A percentile compares a stretch with the other conserved stretches of the same genome.
These are phyloP conservation scores for Selaginella tamariscina DNA, from an alignment of 75 land plant species.

Conservation along the genomic window DNA sequence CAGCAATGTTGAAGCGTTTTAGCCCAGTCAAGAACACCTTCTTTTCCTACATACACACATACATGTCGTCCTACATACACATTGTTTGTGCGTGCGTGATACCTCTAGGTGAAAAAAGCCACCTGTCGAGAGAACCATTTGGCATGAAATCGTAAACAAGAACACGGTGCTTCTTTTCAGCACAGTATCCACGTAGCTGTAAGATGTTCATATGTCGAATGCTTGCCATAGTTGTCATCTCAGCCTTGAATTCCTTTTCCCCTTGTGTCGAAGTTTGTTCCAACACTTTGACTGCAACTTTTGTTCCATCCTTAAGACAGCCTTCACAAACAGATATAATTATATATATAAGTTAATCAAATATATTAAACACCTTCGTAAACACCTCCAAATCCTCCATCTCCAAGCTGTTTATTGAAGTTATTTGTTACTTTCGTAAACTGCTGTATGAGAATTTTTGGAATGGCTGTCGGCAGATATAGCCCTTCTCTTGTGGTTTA, in stretches of 20 bases:
- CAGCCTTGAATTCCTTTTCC: slow-evolving; percentile 10
- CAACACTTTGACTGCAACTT: not conserved
- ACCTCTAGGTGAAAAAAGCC: not conserved
- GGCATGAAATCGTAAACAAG: slow-evolving; percentile 12
- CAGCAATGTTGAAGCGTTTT: slow-evolving; percentile 1
- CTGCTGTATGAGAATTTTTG: slow-evolving; percentile 7
- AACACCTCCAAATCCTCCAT: slow-evolving; percentile 9
- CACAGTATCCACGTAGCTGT: not conserved
- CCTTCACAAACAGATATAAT: slow-evolving; percentile 4
- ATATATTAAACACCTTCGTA: slow-evolving; percentile 4
- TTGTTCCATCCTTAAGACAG: not conserved
- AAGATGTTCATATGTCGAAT: slow-evolving; percentile 2
- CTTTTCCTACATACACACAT: not conserved
- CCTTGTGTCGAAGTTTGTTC: slow-evolving; percentile 3
- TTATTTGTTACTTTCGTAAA: not conserved
- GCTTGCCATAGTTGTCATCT: slow-evolving; percentile 5
- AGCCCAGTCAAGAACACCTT: not conserved
- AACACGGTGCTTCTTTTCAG: not conserved
- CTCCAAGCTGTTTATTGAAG: slow-evolving; percentile 1
- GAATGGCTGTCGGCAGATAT: not conserved
- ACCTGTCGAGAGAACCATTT: slow-evolving; percentile 7
- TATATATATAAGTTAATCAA: no score
- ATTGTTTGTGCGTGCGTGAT: not conserved
- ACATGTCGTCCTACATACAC: not conserved
- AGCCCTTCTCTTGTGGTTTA: not conserved